Percentiles rank a stretch among this genome's conserved stretches.
Conservation (phyloP, 164 flowering plant genomes). For the Vitis cinerea region DNA sequence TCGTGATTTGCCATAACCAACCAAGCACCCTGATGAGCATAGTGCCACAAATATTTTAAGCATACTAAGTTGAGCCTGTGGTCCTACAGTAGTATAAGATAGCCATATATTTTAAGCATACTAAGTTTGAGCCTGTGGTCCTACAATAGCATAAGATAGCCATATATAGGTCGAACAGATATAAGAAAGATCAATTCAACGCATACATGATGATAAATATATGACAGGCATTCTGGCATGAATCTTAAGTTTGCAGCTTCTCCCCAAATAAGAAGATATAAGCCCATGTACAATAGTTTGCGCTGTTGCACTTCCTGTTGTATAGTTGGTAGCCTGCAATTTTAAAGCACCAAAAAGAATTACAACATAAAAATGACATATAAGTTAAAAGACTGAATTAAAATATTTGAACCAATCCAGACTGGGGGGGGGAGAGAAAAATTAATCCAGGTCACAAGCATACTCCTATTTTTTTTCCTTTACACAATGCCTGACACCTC, state of each 20-base stretch:
- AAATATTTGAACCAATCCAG: too few species aligned
- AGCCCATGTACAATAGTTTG: slow-evolving; percentile 85
- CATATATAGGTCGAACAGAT: not conserved
- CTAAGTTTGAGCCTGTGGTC: not conserved
- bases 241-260: slow-evolving; percentile 98
- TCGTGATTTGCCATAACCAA: too few species aligned
- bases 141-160: not conserved
- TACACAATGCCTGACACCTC: too few species aligned
- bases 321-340: slow-evolving; percentile 89
- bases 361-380: not conserved
- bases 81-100: not conserved
- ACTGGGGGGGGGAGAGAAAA: too few species aligned
- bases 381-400: too few species aligned
- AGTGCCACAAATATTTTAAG: too few species aligned
- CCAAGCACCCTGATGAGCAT: too few species aligned
- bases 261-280: slow-evolving; percentile 97
- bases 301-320: slow-evolving; percentile 99
- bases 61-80: too few species aligned
- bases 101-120: not conserved
- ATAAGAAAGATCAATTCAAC: not conserved
- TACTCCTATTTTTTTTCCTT: too few species aligned
- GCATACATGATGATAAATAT: slow-evolving; percentile 95
- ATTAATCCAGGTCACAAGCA: too few species aligned
- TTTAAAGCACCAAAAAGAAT: not conserved
- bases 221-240: slow-evolving; percentile 99